phyloP scores from a whole-genome alignment of 345 rosid genomes.

The Lepidium africanum region DNA sequence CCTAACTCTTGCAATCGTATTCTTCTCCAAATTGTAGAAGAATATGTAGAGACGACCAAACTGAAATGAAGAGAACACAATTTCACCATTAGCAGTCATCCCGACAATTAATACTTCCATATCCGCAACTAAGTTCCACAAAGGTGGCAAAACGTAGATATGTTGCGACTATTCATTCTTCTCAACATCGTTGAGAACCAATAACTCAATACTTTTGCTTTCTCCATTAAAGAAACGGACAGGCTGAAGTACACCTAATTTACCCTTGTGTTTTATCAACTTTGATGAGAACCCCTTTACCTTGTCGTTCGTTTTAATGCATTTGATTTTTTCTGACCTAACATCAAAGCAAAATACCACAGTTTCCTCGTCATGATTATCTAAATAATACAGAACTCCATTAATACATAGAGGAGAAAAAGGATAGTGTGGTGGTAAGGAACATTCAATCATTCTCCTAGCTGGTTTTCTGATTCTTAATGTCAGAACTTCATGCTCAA shows the following conservation, averaged over 20 bases:
- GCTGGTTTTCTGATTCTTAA: background rate
- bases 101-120: background rate
- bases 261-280: background rate
- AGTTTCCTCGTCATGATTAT: too few relatives aligned
- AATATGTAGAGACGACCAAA: background rate
- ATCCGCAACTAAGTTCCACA: background rate
- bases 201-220: background rate
- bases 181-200: background rate
- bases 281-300: too few relatives aligned
- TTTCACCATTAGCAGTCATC: background rate
- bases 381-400: too few relatives aligned
- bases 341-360: too few relatives aligned
- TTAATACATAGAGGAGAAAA: background rate
- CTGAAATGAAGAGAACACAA: background rate
- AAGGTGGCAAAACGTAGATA: background rate
- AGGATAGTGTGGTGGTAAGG: background rate
- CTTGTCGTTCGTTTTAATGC: too few relatives aligned
- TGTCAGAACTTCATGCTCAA: background rate
- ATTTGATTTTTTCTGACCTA: too few relatives aligned
- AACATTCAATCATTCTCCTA: background rate
- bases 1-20: background rate
- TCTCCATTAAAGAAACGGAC: background rate
- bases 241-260: background rate
- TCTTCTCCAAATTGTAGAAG: background rate
- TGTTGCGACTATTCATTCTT: background rate